Conservation (phyloP, 192 early-diverging fungal genomes). For the Gigaspora rosea region DNA sequence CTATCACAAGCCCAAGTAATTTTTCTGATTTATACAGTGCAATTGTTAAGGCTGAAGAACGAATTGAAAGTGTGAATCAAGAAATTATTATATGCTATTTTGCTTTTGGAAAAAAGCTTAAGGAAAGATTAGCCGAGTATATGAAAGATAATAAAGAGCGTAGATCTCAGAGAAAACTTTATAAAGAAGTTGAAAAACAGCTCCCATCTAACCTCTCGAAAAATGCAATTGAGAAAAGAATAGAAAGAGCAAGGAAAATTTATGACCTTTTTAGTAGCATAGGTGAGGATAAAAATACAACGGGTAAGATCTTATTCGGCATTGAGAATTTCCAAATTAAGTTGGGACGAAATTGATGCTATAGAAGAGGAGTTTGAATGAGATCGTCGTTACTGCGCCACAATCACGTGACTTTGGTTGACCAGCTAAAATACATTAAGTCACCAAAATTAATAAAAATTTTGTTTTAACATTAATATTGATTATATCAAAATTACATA, state of each 20-base stretch:
- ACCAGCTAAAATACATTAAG: no score
- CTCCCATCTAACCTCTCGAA: not conserved
- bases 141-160: not conserved
- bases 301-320: not conserved
- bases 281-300: conserved; percentile 5
- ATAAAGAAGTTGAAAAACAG: conserved; percentile 5
- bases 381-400: no score
- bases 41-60: no score
- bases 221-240: conserved; percentile 17
- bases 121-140: not conserved
- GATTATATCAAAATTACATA: no score
- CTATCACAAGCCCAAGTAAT: no score
- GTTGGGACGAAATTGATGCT: no score
- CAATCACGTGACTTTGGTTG: no score
- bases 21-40: no score
- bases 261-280: conserved; percentile 16
- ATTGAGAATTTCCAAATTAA: no score
- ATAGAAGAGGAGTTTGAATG: no score
- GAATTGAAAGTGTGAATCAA: not conserved
- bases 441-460: no score
- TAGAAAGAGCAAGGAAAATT: conserved; percentile 17
- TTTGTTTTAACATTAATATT: no score
- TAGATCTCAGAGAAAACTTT: conserved; percentile 1
- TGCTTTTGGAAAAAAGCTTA: not conserved
- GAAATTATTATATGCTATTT: not conserved